A percentile compares a stretch with the other conserved stretches of the same genome.
These are phyloP conservation scores for Arabis alpina DNA, from an alignment of 345 rosid genomes.

Conservation along the genomic window DNA sequence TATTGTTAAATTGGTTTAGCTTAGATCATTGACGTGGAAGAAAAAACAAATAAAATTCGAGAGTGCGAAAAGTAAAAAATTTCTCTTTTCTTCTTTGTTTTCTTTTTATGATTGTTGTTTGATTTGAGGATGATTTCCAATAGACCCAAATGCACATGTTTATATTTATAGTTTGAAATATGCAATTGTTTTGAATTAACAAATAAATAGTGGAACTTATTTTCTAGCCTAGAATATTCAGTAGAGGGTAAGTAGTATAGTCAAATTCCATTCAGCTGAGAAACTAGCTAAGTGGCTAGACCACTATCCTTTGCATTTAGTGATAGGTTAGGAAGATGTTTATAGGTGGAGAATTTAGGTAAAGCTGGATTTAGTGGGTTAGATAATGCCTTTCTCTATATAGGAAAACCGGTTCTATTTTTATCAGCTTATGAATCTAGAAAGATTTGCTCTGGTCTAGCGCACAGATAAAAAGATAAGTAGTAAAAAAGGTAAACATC, in stretches of 20 bases:
- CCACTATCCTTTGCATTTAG: conserved; percentile 25
- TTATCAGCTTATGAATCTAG: not conserved
- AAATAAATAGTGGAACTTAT: conserved; percentile 2
- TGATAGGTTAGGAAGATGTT: conserved; percentile 26
- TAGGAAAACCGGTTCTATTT: not conserved
- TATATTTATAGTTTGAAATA: not conserved
- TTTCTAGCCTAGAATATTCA: not conserved
- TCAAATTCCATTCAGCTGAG: conserved; percentile 16
- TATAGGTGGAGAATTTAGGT: conserved; percentile 39
- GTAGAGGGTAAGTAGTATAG: not conserved
- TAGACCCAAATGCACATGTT: not conserved
- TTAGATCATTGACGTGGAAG: conserved; percentile 11
- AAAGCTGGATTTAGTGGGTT: conserved; percentile 25
- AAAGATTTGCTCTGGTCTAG: not conserved
- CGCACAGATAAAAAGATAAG: not conserved
- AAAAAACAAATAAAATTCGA: not conserved
- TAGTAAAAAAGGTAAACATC: not conserved
- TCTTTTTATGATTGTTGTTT: conserved; percentile 5
- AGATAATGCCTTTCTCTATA: not conserved
- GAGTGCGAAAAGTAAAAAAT: not conserved
- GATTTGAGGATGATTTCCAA: not conserved
- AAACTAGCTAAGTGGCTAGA: conserved; percentile 28
- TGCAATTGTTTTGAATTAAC: conserved; percentile 1
- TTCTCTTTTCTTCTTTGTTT: not conserved
- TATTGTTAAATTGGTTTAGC: not conserved